These are phyloP conservation scores for Trypethelium eluteriae DNA, from an alignment of 495 filamentous ascomycete species.

Conservation along the genomic window DNA sequence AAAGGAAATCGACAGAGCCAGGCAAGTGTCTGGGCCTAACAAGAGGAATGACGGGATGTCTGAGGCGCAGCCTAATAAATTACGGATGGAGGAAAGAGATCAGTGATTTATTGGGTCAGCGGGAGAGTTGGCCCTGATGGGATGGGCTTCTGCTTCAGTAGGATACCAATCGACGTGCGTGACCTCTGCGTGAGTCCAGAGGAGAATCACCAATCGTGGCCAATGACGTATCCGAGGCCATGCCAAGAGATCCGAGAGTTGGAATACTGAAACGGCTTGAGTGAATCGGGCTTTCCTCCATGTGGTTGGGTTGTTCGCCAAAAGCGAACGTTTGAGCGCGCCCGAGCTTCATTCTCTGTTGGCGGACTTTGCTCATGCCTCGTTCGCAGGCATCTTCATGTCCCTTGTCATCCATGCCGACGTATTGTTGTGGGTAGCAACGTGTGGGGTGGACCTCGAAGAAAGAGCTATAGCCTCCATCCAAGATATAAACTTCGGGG, in stretches of 20 bases:
- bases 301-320: conserved; percentile 55
- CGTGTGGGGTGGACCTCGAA: conserved; percentile 66
- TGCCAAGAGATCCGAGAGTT: background rate
- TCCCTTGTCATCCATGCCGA: conserved; percentile 86
- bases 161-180: conserved; percentile 29
- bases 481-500: conserved; percentile 92
- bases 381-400: conserved; percentile 87
- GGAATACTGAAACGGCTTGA: conserved; percentile 23
- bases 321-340: conserved; percentile 94
- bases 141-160: conserved; percentile 15
- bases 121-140: background rate
- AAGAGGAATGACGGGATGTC: background rate
- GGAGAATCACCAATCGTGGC: conserved; percentile 3
- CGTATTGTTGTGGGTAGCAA: conserved; percentile 90
- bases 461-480: conserved; percentile 93
- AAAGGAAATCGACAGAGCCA: conserved; percentile 1
- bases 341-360: conserved; percentile 70
- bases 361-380: conserved; percentile 74
- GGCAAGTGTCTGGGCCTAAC: background rate
- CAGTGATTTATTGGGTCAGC: background rate
- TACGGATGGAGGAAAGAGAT: background rate
- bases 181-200: background rate
- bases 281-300: conserved; percentile 68
- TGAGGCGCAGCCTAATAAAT: background rate
- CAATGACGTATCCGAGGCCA: conserved; percentile 5